Conservation (phyloP, 148 eudicot species). For the Limonium bicolor region DNA sequence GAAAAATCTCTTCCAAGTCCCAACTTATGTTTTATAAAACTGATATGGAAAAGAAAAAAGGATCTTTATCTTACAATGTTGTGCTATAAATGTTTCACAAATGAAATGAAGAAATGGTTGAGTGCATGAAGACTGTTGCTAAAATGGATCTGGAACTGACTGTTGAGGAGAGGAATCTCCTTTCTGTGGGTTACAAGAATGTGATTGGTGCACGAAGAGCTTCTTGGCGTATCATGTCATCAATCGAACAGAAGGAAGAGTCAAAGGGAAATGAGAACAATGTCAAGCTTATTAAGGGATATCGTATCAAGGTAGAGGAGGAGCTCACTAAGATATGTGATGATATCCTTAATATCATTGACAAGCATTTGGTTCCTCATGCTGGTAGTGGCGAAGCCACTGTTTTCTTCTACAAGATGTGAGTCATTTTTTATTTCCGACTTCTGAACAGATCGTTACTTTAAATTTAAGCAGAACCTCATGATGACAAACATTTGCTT, state of each 20-base stretch:
- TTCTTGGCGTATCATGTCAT: conserved; percentile 95
- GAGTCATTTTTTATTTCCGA: too few relatives aligned
- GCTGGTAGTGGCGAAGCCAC: conserved; percentile 75
- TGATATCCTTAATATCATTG: conserved; percentile 61
- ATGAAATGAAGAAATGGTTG: conserved; percentile 99
- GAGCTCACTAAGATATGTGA: conserved; percentile 73
- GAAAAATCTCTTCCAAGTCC: too few relatives aligned
- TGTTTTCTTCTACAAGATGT: conserved; percentile 93
- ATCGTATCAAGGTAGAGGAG: conserved; percentile 79
- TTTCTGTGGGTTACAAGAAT: conserved; percentile 91
- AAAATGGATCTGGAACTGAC: conserved; percentile 73
- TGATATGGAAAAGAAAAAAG: too few relatives aligned
- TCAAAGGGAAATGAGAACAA: conserved; percentile 67
- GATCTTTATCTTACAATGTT: too few relatives aligned
- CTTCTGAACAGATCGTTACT: too few relatives aligned
- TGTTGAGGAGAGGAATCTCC: conserved; percentile 79
- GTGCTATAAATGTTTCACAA: too few relatives aligned
- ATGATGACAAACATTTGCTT: too few relatives aligned
- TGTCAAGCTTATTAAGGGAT: conserved; percentile 71
- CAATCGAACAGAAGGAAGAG: conserved; percentile 91
- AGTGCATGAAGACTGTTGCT: conserved; percentile 79
- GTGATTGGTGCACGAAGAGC: conserved; percentile 94
- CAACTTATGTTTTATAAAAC: too few relatives aligned
- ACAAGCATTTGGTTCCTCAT: conserved; percentile 66
- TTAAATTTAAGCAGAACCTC: too few relatives aligned